phyloP scores from a whole-genome alignment of 1,284 basidiomycete species.

The Pterulicium gracile region DNA sequence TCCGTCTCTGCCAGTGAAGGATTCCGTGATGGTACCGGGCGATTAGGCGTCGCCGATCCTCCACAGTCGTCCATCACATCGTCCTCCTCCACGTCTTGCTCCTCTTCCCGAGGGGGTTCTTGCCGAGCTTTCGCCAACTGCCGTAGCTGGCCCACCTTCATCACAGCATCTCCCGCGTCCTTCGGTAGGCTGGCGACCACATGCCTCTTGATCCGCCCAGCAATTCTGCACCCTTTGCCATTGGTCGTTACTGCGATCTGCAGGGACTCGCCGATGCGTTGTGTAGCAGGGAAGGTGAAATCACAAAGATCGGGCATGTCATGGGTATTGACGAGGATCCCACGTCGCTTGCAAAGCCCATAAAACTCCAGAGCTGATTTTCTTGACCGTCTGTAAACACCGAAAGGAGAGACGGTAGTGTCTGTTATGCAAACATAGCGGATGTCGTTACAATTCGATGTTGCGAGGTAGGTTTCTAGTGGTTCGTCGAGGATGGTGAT shows the following conservation, averaged over 20 bases:
- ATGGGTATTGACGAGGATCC: constrained; percentile 78
- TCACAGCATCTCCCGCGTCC: constrained; percentile 71
- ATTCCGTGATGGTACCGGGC: constrained; percentile 61
- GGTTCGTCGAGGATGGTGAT: constrained; percentile 32
- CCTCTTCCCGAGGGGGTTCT: constrained; percentile 10
- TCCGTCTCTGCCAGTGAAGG: constrained; percentile 23
- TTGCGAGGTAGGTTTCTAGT: constrained; percentile 26
- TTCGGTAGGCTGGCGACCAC: constrained; percentile 69
- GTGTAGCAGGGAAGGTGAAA: constrained; percentile 81
- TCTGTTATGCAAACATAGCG: constrained; percentile 71
- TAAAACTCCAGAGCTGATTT: constrained; percentile 47
- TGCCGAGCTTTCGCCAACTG: constrained; percentile 40
- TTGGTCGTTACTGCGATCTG: constrained; percentile 91
- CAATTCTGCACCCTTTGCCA: constrained; percentile 83
- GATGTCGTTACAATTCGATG: constrained; percentile 24
- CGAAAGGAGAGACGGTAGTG: constrained; percentile 37
- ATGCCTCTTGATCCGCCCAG: constrained; percentile 73
- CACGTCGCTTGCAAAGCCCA: constrained; percentile 37
- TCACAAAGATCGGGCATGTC: constrained; percentile 85
- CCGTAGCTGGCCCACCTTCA: constrained; percentile 66
- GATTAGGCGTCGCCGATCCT: constrained; percentile 59
- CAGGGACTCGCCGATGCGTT: constrained; percentile 67
- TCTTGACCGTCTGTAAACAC: constrained; percentile 29
- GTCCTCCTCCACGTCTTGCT: constrained; percentile 21
- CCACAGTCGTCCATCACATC: constrained; percentile 45